These are phyloP conservation scores for Chenopodium formosanum DNA, from an alignment of 148 eudicot genomes.

Conservation along the genomic window DNA sequence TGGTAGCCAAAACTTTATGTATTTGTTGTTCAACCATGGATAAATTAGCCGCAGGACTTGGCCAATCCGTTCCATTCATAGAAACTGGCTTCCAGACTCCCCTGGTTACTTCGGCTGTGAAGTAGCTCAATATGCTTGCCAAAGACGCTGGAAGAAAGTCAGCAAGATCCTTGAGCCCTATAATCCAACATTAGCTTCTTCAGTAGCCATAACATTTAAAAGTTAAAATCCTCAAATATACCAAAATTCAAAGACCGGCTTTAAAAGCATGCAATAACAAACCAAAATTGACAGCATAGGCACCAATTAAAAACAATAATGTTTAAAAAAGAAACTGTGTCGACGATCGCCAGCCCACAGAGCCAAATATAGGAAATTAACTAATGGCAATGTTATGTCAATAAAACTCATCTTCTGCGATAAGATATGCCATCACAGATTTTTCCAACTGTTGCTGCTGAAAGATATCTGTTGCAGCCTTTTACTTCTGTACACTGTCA, in stretches of 20 bases:
- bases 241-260: background rate
- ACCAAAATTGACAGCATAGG: background rate
- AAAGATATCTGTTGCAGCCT: background rate
- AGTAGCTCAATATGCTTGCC: conserved; percentile 85
- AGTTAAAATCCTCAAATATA: background rate
- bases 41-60: conserved; percentile 91
- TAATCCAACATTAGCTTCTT: conserved; percentile 10
- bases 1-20: conserved; percentile 73
- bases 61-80: conserved; percentile 99
- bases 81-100: conserved; percentile 94
- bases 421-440: background rate
- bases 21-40: conserved; percentile 77
- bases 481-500: background rate
- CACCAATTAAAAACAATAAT: background rate
- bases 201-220: conserved; percentile 10
- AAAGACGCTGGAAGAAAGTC: conserved; percentile 91
- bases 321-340: background rate
- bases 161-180: conserved; percentile 92
- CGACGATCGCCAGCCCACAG: background rate
- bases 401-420: background rate
- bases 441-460: background rate
- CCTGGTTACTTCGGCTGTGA: conserved; percentile 88
- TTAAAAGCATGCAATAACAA: conserved; percentile 15
- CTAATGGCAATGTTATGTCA: background rate
- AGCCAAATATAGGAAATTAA: background rate